Evolutionary conservation across 352 stramenopile genomes (phyloP), one percentile per base, ranked within the genome.

Genomic region (Paralagenidium karlingii): DNA sequence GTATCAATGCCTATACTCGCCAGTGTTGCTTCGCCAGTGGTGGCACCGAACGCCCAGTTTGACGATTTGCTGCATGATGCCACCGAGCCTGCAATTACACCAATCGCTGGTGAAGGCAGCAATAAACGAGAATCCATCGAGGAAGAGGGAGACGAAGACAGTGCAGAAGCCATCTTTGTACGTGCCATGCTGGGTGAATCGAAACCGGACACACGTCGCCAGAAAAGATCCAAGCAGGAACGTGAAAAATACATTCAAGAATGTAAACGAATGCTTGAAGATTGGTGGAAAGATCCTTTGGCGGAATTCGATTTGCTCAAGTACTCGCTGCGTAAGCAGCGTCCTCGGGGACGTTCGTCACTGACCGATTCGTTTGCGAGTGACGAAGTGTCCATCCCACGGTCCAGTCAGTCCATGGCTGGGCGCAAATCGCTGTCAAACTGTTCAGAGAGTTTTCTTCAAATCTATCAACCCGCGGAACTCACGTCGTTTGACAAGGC

Each of bases 281-380:
- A 89, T 33, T 95, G 82, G 82, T 95, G 82, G 82, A 77, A 77
- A 25, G 51, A 70, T n/a, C 73, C 80, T 8, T 51, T 95, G 11
- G 62, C 86, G 20, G 43, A 52, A 2, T 92, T 91, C 57, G 81
- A 94, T 22, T 34, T 39, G 8, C 55, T 51, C 10, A 68, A 63
- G 34, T 62, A 48, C 15, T 41, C 13, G 26, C 8, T 20, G 22
- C 7, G 30, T 20, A n/a, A n/a, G n/a, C n/a, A n/a, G n/a, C n/a
- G n/a, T n/a, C n/a, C n/a, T n/a, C n/a, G n/a, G n/a, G n/a, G n/a
- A n/a, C n/a, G n/a, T n/a, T n/a, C n/a, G n/a, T n/a, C n/a, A 42
- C 31, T 19, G 31, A 36, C 11, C 19, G 22, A 40, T 40, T 40
- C 20, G 13, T 31, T 5, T 33, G 16, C 15, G 15, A 24, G 25